A percentile compares a stretch with the other conserved stretches of the same genome.
These are phyloP conservation scores for Komagataella phaffii DNA, from an alignment of 805 yeast species.

Conservation along the genomic window DNA sequence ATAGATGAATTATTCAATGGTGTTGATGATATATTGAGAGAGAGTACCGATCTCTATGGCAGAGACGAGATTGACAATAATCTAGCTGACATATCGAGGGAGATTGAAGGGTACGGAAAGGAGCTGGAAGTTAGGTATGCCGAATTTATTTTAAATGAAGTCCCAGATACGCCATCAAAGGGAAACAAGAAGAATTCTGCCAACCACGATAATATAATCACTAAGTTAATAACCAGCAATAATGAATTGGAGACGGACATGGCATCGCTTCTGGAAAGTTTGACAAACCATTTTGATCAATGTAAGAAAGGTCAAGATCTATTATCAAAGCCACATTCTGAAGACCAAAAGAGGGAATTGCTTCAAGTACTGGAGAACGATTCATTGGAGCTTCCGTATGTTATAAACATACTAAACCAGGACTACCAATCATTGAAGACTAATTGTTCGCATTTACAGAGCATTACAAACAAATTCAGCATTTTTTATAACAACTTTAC, in stretches of 20 bases:
- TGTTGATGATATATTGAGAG: conserved; percentile 15
- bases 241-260: conserved; percentile 48
- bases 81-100: conserved; percentile 12
- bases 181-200: neutral
- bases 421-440: conserved; percentile 11
- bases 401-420: conserved; percentile 27
- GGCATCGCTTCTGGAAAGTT: conserved; percentile 53
- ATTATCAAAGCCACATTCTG: conserved; percentile 17
- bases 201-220: conserved; percentile 8
- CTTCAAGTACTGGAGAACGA: conserved; percentile 37
- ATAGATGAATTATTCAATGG: conserved; percentile 19
- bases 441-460: conserved; percentile 15
- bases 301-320: conserved; percentile 36
- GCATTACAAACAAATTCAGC: conserved; percentile 13
- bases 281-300: conserved; percentile 77
- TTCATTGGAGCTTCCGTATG: conserved; percentile 41
- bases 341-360: conserved; percentile 22
- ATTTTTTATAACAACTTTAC: conserved; percentile 9
- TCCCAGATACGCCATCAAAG: conserved; percentile 2
- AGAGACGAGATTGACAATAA: conserved; percentile 14
- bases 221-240: conserved; percentile 23
- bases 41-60: conserved; percentile 14
- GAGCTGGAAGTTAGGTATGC: conserved; percentile 13
- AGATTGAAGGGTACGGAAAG: conserved; percentile 11
- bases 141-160: conserved; percentile 8